Evolutionary conservation across 352 stramenopile species (phyloP), one percentile per base, ranked within the genome.

Genomic region (Globisporangium rhizosaccharum): DNA sequence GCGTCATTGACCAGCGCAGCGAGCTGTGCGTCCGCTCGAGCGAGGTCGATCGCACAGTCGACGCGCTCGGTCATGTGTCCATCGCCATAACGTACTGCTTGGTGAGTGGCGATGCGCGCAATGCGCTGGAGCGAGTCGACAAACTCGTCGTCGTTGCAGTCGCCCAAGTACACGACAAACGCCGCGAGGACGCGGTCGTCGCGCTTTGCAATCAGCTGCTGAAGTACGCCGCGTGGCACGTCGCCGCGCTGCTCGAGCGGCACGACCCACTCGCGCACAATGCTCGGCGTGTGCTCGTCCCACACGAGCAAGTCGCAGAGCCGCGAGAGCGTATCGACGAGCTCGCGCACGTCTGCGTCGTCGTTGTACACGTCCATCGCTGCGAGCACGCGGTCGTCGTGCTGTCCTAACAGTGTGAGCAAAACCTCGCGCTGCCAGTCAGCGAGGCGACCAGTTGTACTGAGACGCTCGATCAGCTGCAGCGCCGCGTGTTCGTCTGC

Each of bases 131-230:
- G 63, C 17, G 79, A 84, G 48, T 90, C 80, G 6, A 69, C 62
- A 51, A 92, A 90, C 50, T 90, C 80, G 9, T 78, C 74, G 26
- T 65, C 71, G 50, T 90, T 81, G 46, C 68, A 68, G 54, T 92
- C 81, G 20, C 73, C 82, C 2, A 90, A 50, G 51, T 76, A 90
- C 17, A 90, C 71, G 9, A 88, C 67, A 15, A 90, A 76, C 11
- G 80, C 83, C 1, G 80, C 80, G 30, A 90, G 66, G 6, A 92
- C 52, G n/a, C 80, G 80, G 55, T 85, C 73, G 37, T 92, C 83
- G 15, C 80, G 68, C 2, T 60, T 53, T 14, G 79, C 57, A 0
- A 87, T 66, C 3, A 92, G 54, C 48, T 79, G 59, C 6, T 73
- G 36, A 15, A 92, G 59, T 8, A 76, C 63, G 6, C 78, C 72